A percentile compares a stretch with the other conserved stretches of the same genome.
These are phyloP conservation scores for Pulveroboletus sp. DNA, from an alignment of 1,284 basidiomycete genomes.

Conservation along the genomic window DNA sequence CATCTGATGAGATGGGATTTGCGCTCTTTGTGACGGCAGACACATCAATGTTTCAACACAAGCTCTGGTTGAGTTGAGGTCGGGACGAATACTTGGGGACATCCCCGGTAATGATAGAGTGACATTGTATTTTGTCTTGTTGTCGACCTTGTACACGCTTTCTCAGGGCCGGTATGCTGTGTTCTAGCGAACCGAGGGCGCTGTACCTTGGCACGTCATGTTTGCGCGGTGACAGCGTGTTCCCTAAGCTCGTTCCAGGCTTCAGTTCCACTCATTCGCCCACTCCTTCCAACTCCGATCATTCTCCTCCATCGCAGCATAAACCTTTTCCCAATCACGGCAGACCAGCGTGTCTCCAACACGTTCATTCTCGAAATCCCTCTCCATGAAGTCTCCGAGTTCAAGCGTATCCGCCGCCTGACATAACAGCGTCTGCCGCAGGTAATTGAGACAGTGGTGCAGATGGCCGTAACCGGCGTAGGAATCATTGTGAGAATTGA, in stretches of 20 bases:
- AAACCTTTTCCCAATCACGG: slow-evolving; percentile 33
- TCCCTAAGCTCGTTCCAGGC: neutral
- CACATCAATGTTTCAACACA: neutral
- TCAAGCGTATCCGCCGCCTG: slow-evolving; percentile 36
- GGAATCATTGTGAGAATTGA: slow-evolving; percentile 12
- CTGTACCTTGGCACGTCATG: neutral
- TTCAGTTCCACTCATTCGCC: slow-evolving; percentile 14
- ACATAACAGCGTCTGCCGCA: slow-evolving; percentile 34
- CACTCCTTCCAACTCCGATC: slow-evolving; percentile 12
- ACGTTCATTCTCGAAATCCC: slow-evolving; percentile 18
- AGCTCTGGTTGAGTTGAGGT: neutral
- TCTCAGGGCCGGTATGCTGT: too few species aligned
- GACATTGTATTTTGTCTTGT: neutral
- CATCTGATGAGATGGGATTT: slow-evolving; percentile 6
- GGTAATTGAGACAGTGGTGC: too few species aligned
- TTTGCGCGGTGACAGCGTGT: neutral
- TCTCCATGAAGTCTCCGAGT: slow-evolving; percentile 31
- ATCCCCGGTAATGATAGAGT: neutral
- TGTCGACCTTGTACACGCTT: too few species aligned
- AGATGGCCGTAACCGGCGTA: neutral
- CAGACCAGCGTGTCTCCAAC: slow-evolving; percentile 33
- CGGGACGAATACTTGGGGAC: neutral
- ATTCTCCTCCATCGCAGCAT: slow-evolving; percentile 17
- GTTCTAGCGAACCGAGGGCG: neutral
- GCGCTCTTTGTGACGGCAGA: neutral